These are phyloP conservation scores for Candida yuanshanica DNA, from an alignment of 805 yeast genomes.

Conservation along the genomic window DNA sequence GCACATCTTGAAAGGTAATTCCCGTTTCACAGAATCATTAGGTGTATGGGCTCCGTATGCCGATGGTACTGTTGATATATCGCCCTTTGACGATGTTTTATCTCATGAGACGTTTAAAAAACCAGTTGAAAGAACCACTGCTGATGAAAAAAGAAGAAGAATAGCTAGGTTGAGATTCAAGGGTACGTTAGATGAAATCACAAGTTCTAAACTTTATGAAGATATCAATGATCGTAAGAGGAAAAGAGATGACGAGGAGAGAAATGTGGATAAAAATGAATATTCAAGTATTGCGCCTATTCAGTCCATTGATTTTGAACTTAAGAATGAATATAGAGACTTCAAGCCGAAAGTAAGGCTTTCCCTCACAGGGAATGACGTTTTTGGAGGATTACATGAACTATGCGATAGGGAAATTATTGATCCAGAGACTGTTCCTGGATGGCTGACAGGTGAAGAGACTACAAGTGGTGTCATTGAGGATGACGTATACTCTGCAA, in stretches of 20 bases:
- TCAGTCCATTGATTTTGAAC: conserved; percentile 41
- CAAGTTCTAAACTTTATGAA: conserved; percentile 35
- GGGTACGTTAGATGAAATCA: conserved; percentile 40
- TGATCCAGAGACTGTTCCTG: conserved; percentile 55
- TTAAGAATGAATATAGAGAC: conserved; percentile 29
- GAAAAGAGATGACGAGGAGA: conserved; percentile 16
- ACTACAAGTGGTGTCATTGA: conserved; percentile 45
- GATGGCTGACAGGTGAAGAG: conserved; percentile 77
- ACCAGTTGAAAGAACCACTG: conserved; percentile 4
- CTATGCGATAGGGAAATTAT: conserved; percentile 44
- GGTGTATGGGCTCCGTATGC: conserved; percentile 78
- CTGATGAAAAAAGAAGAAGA: conserved; percentile 25
- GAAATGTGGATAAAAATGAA: conserved; percentile 23
- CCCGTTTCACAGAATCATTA: conserved; percentile 54
- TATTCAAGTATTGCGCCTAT: conserved; percentile 55
- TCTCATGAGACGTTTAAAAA: conserved; percentile 34
- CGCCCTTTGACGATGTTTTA: conserved; percentile 47
- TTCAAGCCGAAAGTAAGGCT: conserved; percentile 21
- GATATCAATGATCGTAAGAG: conserved; percentile 22
- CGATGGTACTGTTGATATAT: conserved; percentile 54
- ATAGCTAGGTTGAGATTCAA: conserved; percentile 57
- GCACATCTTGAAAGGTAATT: conserved; percentile 53
- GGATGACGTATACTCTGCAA: conserved; percentile 22
- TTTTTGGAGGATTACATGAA: conserved; percentile 76
- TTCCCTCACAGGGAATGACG: conserved; percentile 55